A percentile compares a stretch with the other conserved stretches of the same genome.
Evolutionary conservation across 805 yeast genomes (phyloP).

Genomic region (Starmerella stellata): DNA sequence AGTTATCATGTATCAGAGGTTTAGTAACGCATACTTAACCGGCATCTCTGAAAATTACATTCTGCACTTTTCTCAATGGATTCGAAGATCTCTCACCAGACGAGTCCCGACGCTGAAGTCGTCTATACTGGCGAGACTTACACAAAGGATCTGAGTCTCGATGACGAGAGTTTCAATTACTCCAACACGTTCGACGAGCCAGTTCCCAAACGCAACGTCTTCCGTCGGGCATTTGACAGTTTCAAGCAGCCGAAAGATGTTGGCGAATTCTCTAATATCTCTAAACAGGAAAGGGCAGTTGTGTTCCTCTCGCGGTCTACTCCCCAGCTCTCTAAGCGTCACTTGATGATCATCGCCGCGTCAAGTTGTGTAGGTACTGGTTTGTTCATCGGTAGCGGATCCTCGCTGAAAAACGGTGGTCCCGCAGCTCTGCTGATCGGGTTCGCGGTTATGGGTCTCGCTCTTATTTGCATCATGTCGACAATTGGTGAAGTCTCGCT

Average conservation of each 20-base stretch:
- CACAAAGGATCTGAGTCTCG: not conserved
- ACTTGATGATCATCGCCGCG: slow-evolving; percentile 55
- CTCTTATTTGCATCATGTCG: slow-evolving; percentile 41
- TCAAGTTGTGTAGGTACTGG: slow-evolving; percentile 75
- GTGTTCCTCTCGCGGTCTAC: slow-evolving; percentile 24
- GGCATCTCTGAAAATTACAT: too few species aligned
- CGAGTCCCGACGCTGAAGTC: not conserved
- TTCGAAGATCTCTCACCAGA: too few species aligned
- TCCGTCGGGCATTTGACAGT: slow-evolving; percentile 7
- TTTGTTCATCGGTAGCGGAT: slow-evolving; percentile 47
- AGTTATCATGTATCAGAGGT: too few species aligned
- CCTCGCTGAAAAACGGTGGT: slow-evolving; percentile 38
- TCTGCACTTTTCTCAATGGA: too few species aligned
- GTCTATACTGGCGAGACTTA: not conserved
- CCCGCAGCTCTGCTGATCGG: slow-evolving; percentile 47
- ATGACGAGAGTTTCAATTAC: not conserved
- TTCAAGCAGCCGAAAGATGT: slow-evolving; percentile 22
- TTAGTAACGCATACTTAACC: too few species aligned
- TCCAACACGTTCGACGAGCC: not conserved
- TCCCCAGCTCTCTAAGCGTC: slow-evolving; percentile 29
- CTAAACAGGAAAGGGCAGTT: slow-evolving; percentile 15
- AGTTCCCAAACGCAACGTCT: slow-evolving; percentile 2
- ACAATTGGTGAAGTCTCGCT: slow-evolving; percentile 54
- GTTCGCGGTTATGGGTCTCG: slow-evolving; percentile 40
- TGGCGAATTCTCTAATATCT: slow-evolving; percentile 8